Base-by-base conservation (phyloP, 495 filamentous ascomycete genomes). In the Darksidea phi region DNA sequence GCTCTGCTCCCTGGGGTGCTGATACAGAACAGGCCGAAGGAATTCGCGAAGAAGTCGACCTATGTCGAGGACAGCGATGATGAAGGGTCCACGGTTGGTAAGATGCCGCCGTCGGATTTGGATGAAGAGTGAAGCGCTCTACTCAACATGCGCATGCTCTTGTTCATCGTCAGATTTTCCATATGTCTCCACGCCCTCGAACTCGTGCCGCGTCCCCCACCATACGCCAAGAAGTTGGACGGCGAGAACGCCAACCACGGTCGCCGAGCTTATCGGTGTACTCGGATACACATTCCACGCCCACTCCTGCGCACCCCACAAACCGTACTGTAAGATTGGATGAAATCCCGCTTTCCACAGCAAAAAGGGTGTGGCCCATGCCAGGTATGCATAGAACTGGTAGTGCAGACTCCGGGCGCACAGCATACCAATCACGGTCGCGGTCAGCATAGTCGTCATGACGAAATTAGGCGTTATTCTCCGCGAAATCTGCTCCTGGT, bases 281-380 rank as follows among this genome's bases (percentile, higher is more conserved):
- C 91, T 96, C n/a, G 94, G 94, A 74, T 86, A 98, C 1, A 90
- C 84, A 69, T 97, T 96, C 94, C 94, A 98, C 10, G 89, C 91
- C 90, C 88, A 93, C 68, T 98, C 94, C 72, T 98, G 94, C 46
- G 82, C 78, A 7, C 78, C 86, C 92, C 93, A 98, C 1, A 91
- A 66, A 2, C 69, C 72, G 70, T 85, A 88, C 64, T 90, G 83
- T 41, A 90, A 66, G 10, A 88, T 61, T 6, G 91, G 90, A 67
- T 91, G 87, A 59, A 88, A 66, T 3, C 87, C 86, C 56, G 85
- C 84, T 56, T 84, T 84, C 91, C 92, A 97, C 48, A 97, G 81
- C 20, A 98, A 82, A 72, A 90, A 96, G 0, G 94, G 94, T 6
- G 91, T 91, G 12, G 89, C 84, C 91, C 91, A 96, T 46, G 89